phyloP scores from a whole-genome alignment of 306 rosid species.

The Glycine tomentella region DNA sequence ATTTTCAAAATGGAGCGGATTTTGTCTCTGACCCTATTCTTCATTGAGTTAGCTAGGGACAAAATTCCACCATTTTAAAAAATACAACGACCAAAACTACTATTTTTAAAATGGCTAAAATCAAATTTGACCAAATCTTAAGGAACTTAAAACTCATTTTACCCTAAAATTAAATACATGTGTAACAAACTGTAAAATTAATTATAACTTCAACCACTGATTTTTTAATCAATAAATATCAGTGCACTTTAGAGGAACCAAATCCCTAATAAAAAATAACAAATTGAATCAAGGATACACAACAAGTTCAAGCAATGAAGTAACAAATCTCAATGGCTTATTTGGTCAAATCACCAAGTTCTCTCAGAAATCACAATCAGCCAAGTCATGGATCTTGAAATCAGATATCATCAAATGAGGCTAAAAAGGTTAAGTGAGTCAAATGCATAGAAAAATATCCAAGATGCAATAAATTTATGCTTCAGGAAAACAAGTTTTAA shows the following conservation, averaged over 20 bases:
- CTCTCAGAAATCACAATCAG: not conserved
- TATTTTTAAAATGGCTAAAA: not conserved
- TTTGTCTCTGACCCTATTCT: not conserved
- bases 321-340: constrained; percentile 22
- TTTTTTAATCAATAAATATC: no score
- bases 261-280: not conserved
- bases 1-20: not conserved
- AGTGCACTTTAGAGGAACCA: not conserved
- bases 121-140: not conserved
- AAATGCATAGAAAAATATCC: not conserved
- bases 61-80: not conserved
- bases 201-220: no score
- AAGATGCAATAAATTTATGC: constrained; percentile 1
- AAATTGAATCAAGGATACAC: constrained; percentile 4
- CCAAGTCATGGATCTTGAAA: not conserved
- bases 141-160: not conserved
- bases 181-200: not conserved
- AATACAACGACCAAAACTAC: not conserved
- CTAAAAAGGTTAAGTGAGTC: not conserved
- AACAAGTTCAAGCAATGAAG: not conserved
- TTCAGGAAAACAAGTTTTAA: constrained; percentile 15
- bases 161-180: not conserved
- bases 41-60: not conserved
- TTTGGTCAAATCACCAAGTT: not conserved
- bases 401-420: not conserved